Conservation (phyloP, 2,329 filamentous ascomycete species). For the Colletotrichum cuscutae region DNA sequence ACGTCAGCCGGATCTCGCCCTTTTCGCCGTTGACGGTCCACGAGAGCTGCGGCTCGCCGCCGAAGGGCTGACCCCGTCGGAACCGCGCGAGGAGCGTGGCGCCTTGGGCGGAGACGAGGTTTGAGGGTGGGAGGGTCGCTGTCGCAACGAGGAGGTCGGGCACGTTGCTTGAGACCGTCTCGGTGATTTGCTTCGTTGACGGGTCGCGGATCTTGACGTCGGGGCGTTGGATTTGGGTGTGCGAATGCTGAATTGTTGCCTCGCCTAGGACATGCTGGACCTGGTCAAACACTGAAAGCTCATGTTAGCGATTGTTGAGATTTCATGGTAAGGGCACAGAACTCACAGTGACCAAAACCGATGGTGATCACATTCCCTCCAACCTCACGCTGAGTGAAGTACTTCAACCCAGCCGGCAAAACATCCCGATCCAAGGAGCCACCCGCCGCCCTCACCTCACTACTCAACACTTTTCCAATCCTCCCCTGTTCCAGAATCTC, state of each 20-base stretch:
- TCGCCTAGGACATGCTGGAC: constrained; percentile 25
- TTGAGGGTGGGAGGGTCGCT: constrained; percentile 47
- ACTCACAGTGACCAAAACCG: constrained; percentile 48
- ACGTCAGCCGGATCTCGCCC: constrained; percentile 52
- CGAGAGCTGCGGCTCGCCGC: constrained; percentile 53
- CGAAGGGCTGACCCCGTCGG: constrained; percentile 60
- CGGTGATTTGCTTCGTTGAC: neutral
- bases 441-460: constrained; percentile 49
- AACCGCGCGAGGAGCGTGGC: constrained; percentile 57
- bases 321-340: too few species aligned
- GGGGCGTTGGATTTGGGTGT: constrained; percentile 46
- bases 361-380: constrained; percentile 58
- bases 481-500: constrained; percentile 54
- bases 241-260: neutral
- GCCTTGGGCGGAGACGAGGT: constrained; percentile 37
- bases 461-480: constrained; percentile 64
- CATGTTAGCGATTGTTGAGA: neutral
- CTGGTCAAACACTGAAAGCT: constrained; percentile 1
- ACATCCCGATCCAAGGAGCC: constrained; percentile 48
- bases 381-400: constrained; percentile 58
- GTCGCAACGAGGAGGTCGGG: constrained; percentile 45
- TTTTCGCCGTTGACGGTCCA: constrained; percentile 64
- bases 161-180: constrained; percentile 33
- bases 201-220: constrained; percentile 4
- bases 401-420: constrained; percentile 50